A percentile compares a stretch with the other conserved stretches of the same genome.
Evolutionary conservation across 768 basidiomycete species (phyloP).

Genomic region (Chiua virens): DNA sequence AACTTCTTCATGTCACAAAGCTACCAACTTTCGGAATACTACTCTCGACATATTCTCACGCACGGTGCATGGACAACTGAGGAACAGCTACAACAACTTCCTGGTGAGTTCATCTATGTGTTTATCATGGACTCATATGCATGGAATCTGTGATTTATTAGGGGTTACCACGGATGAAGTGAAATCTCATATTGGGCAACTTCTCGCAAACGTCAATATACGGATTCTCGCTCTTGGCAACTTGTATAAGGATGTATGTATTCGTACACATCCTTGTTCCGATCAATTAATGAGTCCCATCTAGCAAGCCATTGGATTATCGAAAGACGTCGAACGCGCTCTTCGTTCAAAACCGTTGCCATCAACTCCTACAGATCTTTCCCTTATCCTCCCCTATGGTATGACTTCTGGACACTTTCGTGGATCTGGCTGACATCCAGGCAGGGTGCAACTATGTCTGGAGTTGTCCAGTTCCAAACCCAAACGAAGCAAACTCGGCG

Average conservation of each 20-base stretch:
- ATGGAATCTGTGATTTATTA: slow-evolving; percentile 27
- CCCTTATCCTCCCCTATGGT: slow-evolving; percentile 74
- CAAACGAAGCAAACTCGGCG: slow-evolving; percentile 83
- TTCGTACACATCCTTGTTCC: not conserved
- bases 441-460: slow-evolving; percentile 72
- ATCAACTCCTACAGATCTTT: slow-evolving; percentile 38
- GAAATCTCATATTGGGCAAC: slow-evolving; percentile 51
- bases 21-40: slow-evolving; percentile 77
- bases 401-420: slow-evolving; percentile 12
- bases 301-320: slow-evolving; percentile 77
- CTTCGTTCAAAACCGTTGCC: slow-evolving; percentile 53
- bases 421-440: slow-evolving; percentile 11
- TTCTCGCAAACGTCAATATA: slow-evolving; percentile 67
- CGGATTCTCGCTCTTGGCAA: slow-evolving; percentile 83
- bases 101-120: slow-evolving; percentile 47
- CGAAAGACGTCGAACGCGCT: slow-evolving; percentile 67
- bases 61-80: slow-evolving; percentile 73
- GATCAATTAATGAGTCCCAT: slow-evolving; percentile 3
- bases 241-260: slow-evolving; percentile 73
- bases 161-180: slow-evolving; percentile 75
- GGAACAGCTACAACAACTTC: slow-evolving; percentile 75
- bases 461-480: slow-evolving; percentile 69
- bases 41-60: slow-evolving; percentile 65
- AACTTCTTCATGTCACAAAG: slow-evolving; percentile 89
- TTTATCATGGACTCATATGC: not conserved